Evolutionary conservation across 2,329 filamentous ascomycete species (phyloP), one percentile per base, ranked within the genome.

Genomic region (Cladophialophora immunda): DNA sequence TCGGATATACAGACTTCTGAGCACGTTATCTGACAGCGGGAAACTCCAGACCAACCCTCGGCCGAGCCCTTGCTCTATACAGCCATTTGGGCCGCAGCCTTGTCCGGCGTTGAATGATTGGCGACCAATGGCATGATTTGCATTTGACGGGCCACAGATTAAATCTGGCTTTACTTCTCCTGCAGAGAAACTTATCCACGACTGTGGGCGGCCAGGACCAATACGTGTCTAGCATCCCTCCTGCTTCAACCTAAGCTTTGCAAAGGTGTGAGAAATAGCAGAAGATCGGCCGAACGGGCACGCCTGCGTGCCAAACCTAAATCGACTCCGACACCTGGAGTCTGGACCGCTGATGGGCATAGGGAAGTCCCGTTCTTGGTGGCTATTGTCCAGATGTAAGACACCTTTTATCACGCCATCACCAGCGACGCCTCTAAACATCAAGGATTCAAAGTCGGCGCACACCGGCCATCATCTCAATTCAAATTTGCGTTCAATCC

Each of bases 41-140:
- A 50, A 50, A 50, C 19, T 58, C 32, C 27, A 38, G 32, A 25
- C 30, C 25, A 41, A 38, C 17, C 32, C 11, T 58, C 55, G 54
- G 54, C 54, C 54, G 54, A 57, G 54, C 7, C n/a, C 2, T 15
- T n/a, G n/a, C 54, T 57, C 5, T 27, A 34, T 30, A 29, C 30
- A 29, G 25, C 19, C 4, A 13, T 38, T 36, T 34, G 30, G 19
- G 17, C 8, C 3, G 11, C 1, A 45, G 38, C 38, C 38, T 45
- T 22, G 38, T 19, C 38, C 1, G 7, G n/a, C n/a, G 5, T 19
- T 19, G 17, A 45, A 45, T 45, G 17, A 19, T 19, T 45, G n/a
- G 38, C n/a, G 38, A 19, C 38, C 38, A 45, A 45, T 45, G 4
- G 38, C 38, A 19, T 45, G 38, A 19, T n/a, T 45, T 3, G 3